Base-by-base conservation (phyloP, 345 rosid genomes). In the Raphanus raphanistrum region DNA sequence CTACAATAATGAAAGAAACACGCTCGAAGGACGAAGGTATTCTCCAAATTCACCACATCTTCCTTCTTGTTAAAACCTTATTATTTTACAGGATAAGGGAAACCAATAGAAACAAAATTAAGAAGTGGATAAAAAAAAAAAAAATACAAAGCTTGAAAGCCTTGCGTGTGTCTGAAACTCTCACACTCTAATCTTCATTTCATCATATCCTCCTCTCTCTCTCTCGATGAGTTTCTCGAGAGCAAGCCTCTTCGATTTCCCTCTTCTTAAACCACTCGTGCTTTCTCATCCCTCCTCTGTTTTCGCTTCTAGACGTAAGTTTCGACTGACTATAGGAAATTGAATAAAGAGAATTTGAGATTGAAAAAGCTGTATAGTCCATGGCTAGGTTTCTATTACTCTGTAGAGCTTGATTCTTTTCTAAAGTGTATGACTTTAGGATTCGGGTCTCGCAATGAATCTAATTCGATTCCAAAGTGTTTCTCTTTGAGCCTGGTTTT, bases 221-320 rank as follows among this genome's bases (percentile, higher is more conserved):
- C 61, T 76, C 54, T 57, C 79, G 55, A 78, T 78, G 81, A 78
- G 36, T 72, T 21, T 72, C 68, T 28, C 73, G 28, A 78, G 31
- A 72, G 69, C 32, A n/a, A 66, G 41, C 52, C 68, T 72, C 32
- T 66, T 72, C 11, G 63, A 78, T 25, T 15, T 25, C 60, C 55
- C 77, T 59, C 68, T 78, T 59, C 68, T 72, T 66, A 66, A 27
- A 78, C 81, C 81, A 33, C 8, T 78, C 28, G 4, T 72, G 10
- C 38, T 78, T 26, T 72, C 77, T 10, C 63, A 66, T 10, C 77
- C 43, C 25, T 72, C 81, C 6, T 60, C 2, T 45, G 0, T 72
- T 25, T 28, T 72, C 58, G 8, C 52, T 59, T 67, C 73, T 45
- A 66, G 21, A 66, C 63, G 81, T 78, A 72, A 66, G 81, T 21